Percentiles rank a stretch among this genome's conserved stretches.
These are phyloP conservation scores for Cordyceps cateniannulata DNA, from an alignment of 2,329 filamentous ascomycete species.

Conservation along the genomic window DNA sequence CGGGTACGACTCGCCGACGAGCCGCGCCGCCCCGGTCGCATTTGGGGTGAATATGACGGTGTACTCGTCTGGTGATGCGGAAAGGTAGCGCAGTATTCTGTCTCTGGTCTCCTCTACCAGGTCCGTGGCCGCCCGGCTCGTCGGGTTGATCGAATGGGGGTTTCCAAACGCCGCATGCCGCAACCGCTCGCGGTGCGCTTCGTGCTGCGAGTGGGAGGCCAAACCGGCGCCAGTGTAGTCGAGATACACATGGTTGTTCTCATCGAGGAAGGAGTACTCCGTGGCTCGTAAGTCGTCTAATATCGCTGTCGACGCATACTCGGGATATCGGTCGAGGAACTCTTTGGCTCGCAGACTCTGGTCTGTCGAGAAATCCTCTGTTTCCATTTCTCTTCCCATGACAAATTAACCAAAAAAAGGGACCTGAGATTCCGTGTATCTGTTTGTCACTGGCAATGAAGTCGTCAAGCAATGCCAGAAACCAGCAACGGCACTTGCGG, in stretches of 20 bases:
- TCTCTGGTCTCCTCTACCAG: conserved; percentile 26
- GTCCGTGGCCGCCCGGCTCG: conserved; percentile 27
- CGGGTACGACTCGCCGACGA: conserved; percentile 34
- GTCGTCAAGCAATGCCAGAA: background rate
- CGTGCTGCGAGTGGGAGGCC: conserved; percentile 26
- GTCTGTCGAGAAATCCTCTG: background rate
- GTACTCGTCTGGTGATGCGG: conserved; percentile 31
- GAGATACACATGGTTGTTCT: conserved; percentile 32
- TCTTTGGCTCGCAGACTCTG: background rate
- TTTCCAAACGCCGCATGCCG: conserved; percentile 29
- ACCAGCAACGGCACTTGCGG: background rate
- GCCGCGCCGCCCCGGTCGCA: conserved; percentile 31
- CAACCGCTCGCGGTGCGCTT: conserved; percentile 26
- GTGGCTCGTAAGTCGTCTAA: conserved; percentile 26
- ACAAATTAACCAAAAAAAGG: too few species aligned
- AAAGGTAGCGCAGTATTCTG: conserved; percentile 27
- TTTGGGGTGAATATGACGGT: conserved; percentile 35
- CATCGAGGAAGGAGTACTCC: conserved; percentile 32
- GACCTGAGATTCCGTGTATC: background rate
- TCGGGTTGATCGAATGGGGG: conserved; percentile 34
- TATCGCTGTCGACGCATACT: conserved; percentile 25
- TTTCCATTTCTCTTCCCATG: background rate
- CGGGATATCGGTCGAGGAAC: conserved; percentile 23
- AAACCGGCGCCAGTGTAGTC: conserved; percentile 36
- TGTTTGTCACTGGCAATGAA: background rate